These are phyloP conservation scores for Glaciozyma martinii DNA, from an alignment of 768 basidiomycete species.

Conservation along the genomic window DNA sequence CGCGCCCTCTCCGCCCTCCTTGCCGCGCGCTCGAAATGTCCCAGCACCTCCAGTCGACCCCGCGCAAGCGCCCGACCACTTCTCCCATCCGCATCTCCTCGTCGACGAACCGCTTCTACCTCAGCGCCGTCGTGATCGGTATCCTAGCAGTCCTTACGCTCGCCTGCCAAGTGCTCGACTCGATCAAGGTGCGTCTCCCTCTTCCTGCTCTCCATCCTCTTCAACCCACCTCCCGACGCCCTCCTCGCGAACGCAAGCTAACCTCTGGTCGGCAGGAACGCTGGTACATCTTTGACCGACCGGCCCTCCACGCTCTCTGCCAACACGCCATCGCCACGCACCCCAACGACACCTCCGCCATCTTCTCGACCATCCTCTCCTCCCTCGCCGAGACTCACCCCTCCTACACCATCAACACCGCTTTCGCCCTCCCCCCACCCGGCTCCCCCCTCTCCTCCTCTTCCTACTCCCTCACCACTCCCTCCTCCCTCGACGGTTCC, in stretches of 20 bases:
- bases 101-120: too few relatives aligned
- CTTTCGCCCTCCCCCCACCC: conserved; percentile 47
- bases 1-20: too few relatives aligned
- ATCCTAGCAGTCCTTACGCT: not conserved
- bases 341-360: conserved; percentile 54
- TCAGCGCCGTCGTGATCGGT: conserved; percentile 10
- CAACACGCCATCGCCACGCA: conserved; percentile 60
- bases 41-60: too few relatives aligned
- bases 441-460: conserved; percentile 34
- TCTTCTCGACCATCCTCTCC: conserved; percentile 70
- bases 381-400: conserved; percentile 71
- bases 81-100: too few relatives aligned
- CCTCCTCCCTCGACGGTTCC: conserved; percentile 6
- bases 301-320: conserved; percentile 60
- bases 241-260: too few relatives aligned
- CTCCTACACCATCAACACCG: conserved; percentile 40
- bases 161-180: conserved; percentile 22
- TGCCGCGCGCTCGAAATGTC: too few relatives aligned
- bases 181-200: conserved; percentile 28
- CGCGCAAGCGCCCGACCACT: too few relatives aligned
- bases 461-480: not conserved
- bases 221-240: not conserved
- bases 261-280: conserved; percentile 1
- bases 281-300: conserved; percentile 79
- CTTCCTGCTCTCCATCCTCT: not conserved